Evolutionary conservation across 2,329 filamentous ascomycete genomes (phyloP).

Genomic region (Leptoxyphium fumago): DNA sequence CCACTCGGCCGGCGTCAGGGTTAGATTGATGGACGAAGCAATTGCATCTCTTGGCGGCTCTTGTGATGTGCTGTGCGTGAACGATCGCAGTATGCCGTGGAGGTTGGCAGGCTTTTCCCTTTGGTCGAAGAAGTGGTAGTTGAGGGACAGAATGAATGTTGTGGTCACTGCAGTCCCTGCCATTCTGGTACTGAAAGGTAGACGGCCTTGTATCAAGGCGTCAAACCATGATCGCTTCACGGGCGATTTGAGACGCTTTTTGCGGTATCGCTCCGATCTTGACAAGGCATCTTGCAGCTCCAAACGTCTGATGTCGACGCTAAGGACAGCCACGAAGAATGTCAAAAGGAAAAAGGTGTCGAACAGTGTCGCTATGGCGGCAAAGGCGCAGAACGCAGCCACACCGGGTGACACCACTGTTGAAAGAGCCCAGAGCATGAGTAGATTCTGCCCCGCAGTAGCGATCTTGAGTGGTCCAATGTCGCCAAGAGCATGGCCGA

Average conservation of each 20-base stretch:
- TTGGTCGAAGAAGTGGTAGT: constrained; percentile 63
- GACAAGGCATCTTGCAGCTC: constrained; percentile 60
- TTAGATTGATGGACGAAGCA: constrained; percentile 47
- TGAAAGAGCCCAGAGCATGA: constrained; percentile 52
- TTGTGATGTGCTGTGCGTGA: constrained; percentile 7
- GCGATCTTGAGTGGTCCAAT: constrained; percentile 56
- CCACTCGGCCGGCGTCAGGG: constrained; percentile 63
- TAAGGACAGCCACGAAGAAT: constrained; percentile 66
- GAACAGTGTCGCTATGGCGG: constrained; percentile 58
- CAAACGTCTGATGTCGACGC: constrained; percentile 61
- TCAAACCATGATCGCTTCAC: constrained; percentile 43
- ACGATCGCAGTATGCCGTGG: constrained; percentile 16
- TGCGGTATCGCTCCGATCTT: constrained; percentile 27
- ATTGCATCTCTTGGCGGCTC: constrained; percentile 14
- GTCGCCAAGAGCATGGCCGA: constrained; percentile 59
- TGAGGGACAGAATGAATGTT: constrained; percentile 56
- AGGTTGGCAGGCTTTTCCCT: constrained; percentile 25
- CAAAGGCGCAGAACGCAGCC: constrained; percentile 61
- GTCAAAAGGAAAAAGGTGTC: constrained; percentile 68
- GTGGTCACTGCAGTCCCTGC: constrained; percentile 61
- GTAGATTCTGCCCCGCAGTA: constrained; percentile 53
- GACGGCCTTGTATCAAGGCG: constrained; percentile 47
- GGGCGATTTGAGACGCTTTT: constrained; percentile 11
- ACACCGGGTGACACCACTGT: constrained; percentile 54
- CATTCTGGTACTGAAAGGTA: constrained; percentile 56